Conservation (phyloP, 2,329 filamentous ascomycete species). For the Aspergillus sp. region DNA sequence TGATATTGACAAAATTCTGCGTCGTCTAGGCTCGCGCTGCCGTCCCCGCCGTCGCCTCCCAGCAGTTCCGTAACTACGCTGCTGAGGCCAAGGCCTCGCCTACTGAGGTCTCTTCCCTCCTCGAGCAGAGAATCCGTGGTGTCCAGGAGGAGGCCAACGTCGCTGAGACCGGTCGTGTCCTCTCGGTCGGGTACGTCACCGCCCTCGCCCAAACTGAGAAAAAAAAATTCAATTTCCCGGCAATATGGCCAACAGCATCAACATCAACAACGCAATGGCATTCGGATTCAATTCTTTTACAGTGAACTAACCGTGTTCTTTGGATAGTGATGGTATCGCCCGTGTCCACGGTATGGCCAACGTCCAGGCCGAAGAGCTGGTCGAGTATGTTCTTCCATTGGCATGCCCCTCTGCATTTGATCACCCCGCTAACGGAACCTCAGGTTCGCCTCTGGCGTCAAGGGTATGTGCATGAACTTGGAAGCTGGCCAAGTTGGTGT, state of each 20-base stretch:
- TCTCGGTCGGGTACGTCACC: conserved; percentile 88
- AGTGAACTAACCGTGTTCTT: conserved; percentile 13
- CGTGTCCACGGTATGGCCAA: conserved; percentile 99
- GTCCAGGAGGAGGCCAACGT: conserved; percentile 94
- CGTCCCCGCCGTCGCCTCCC: conserved; percentile 65
- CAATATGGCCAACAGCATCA: conserved; percentile 8
- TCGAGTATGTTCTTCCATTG: conserved; percentile 67
- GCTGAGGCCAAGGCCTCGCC: conserved; percentile 89
- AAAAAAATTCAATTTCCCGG: conserved; percentile 23
- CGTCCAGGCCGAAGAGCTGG: conserved; percentile 99
- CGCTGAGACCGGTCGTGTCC: conserved; percentile 96
- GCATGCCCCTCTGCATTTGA: conserved; percentile 12
- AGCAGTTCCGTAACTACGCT: conserved; percentile 80
- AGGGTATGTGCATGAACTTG: conserved; percentile 99
- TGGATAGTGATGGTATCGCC: conserved; percentile 94
- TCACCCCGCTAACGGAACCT: conserved; percentile 19
- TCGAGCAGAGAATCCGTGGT: conserved; percentile 98
- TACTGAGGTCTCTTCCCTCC: conserved; percentile 97
- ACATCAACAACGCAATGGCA: conserved; percentile 20
- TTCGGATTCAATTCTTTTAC: neutral
- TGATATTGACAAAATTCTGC: conserved; percentile 42
- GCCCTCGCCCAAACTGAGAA: conserved; percentile 9
- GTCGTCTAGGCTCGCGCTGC: conserved; percentile 69
- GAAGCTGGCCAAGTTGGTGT: conserved; percentile 99
- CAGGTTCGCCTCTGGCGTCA: conserved; percentile 98